Base-by-base conservation (phyloP, 257 asterid genomes). In the Gentiana straminea region DNA sequence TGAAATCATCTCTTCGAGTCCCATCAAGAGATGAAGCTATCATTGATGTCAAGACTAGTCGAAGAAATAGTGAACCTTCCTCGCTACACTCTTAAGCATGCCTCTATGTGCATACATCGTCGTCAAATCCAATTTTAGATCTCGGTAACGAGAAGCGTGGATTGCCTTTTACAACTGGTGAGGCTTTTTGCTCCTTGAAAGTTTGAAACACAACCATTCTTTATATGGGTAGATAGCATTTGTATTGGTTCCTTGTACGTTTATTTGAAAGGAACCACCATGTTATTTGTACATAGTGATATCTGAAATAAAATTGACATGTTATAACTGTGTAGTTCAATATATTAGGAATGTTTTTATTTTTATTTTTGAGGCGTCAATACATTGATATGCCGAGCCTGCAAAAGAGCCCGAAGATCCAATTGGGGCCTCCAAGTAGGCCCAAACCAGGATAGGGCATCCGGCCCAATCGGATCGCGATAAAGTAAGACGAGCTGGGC, bases 1-100 rank as follows among this genome's bases (percentile, higher is more conserved):
- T 84, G 94, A 90, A 86, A 74, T 79, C 82, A n/a, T 82, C 38
- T 60, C 79, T 90, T 69, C 74, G 71, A 61, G 96, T 90, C n/a
- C 96, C 96, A 11, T 63, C 92, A 0, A 77, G 95, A 64, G 95
- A 89, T 4, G 90, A 84, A 48, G 64, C 75, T 8, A 65, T 55
- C 50, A 52, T 60, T 54, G 79, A 73, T 65, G 91, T 67, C 41
- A 63, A 62, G 36, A 36, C 75, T 10, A 66, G 58, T 64, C 59
- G 59, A 48, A 60, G 63, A 49, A 73, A 65, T 59, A 57, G 58
- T 59, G 78, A 70, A 64, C 61, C 73, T 9, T 53, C 84, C 4
- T 63, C 94, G 3, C 64, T 79, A 3, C 76, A 75, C 61, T 77
- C 94, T 41, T 75, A 51, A 66, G 46, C 61, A 35, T 58, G 24